A percentile compares a stretch with the other conserved stretches of the same genome.
Evolutionary conservation across 129 eudicot genomes (phyloP).

Genomic region (Tanacetum coccineum): DNA sequence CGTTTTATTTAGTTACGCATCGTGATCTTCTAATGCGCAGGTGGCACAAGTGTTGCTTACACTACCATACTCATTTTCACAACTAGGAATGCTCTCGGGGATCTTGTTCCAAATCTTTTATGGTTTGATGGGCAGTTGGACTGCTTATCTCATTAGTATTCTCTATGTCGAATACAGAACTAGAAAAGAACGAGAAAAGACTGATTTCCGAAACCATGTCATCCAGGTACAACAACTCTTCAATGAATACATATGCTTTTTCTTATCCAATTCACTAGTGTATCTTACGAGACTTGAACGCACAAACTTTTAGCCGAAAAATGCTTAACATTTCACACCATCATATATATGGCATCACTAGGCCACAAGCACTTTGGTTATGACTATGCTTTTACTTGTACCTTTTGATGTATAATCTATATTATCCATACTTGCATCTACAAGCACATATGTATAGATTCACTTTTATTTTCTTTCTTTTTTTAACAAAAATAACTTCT

Average conservation of each 20-base stretch:
- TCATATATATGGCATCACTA: no score
- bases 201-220: conserved; percentile 94
- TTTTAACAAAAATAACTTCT: background rate
- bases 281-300: no score
- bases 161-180: conserved; percentile 95
- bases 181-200: conserved; percentile 92
- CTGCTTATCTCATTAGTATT: conserved; percentile 88
- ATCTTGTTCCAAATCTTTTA: conserved; percentile 78
- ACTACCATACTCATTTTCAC: conserved; percentile 96
- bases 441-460: background rate
- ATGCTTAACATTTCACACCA: no score
- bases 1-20: background rate
- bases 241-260: conserved; percentile 20
- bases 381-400: conserved; percentile 5
- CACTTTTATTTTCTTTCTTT: background rate
- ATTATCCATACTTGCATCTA: background rate
- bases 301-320: no score
- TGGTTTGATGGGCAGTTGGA: conserved; percentile 95
- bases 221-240: conserved; percentile 70
- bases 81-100: conserved; percentile 92
- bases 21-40: conserved; percentile 31
- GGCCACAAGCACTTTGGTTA: no score
- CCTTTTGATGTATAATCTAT: background rate
- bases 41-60: conserved; percentile 99
- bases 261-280: no score